Evolutionary conservation across 2,329 filamentous ascomycete species (phyloP).

Genomic region (Ceratocystis destructans): DNA sequence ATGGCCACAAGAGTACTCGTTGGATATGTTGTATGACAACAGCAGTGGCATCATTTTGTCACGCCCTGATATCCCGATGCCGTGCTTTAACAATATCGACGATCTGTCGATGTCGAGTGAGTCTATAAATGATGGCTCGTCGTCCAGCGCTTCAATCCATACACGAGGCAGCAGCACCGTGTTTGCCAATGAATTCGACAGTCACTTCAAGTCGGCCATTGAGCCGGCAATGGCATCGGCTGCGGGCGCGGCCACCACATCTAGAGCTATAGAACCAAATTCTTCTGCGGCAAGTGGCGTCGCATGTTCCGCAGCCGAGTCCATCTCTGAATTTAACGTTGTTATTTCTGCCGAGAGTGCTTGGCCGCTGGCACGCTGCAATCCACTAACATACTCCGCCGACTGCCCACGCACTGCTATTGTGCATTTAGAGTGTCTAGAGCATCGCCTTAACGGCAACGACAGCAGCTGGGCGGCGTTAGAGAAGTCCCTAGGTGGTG

Average conservation of each 20-base stretch:
- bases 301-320: not conserved
- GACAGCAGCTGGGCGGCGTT: slow-evolving; percentile 35
- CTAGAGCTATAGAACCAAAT: not conserved
- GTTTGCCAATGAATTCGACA: slow-evolving; percentile 30
- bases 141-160: slow-evolving; percentile 33
- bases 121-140: slow-evolving; percentile 24
- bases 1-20: slow-evolving; percentile 31
- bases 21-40: slow-evolving; percentile 33
- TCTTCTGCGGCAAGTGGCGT: not conserved
- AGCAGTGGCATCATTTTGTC: slow-evolving; percentile 23
- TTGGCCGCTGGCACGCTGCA: slow-evolving; percentile 41
- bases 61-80: slow-evolving; percentile 27
- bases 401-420: slow-evolving; percentile 37
- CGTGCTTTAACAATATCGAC: slow-evolving; percentile 30
- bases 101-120: slow-evolving; percentile 25
- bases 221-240: slow-evolving; percentile 21
- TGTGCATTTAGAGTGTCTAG: slow-evolving; percentile 38
- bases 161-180: slow-evolving; percentile 37
- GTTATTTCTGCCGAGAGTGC: slow-evolving; percentile 36
- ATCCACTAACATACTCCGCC: slow-evolving; percentile 32
- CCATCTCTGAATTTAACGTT: slow-evolving; percentile 32
- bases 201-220: slow-evolving; percentile 25
- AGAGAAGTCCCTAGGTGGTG: slow-evolving; percentile 30
- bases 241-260: slow-evolving; percentile 23
- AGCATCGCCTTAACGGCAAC: slow-evolving; percentile 34